Evolutionary conservation across 2,329 filamentous ascomycete species (phyloP), one percentile per base, ranked within the genome.

Genomic region (Fusarium brachygibbosum): DNA sequence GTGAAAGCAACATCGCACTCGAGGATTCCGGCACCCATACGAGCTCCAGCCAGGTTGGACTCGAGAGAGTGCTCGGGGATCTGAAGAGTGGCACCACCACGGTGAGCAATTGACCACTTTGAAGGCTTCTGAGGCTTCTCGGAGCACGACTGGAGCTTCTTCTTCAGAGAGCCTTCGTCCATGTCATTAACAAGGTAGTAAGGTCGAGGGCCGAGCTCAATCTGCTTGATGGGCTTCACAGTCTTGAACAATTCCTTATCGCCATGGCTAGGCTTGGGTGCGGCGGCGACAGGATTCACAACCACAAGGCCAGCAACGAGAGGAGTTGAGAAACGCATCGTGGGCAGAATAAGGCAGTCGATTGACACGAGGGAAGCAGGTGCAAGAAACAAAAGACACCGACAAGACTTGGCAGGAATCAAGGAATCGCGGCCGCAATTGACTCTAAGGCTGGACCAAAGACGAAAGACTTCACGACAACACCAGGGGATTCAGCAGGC

Each of bases 1-100:
- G 89, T 91, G 79, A 91, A 91, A 35, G 86, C 83, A 17, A 90
- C 88, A 75, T 91, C 89, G 77, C 89, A 91, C 78, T 91, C 89
- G 52, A 90, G 83, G 42, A 91, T 82, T 41, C 89, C 89, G 7
- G 88, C 86, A 31, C 89, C 89, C 88, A 90, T 90, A 21, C 89
- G 83, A n/a, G 86, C 84, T 40, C 88, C 89, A 1, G 89, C 89
- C 52, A 87, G 77, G 73, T 86, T 83, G 7, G 86, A 87, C 77
- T 90, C 82, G 45, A 81, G 76, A 32, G 87, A 88, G 78, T 91
- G 87, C 79, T 91, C 89, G 19, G 89, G 89, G 58, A 91, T 86
- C 74, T 88, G 84, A 32, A 91, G 80, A 10, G 88, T 86, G 5
- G 83, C 88, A 56, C 86, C 86, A 44, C 89, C 89, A 16, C 88